Evolutionary conservation across 176 grass and related monocot species (phyloP), one percentile per base, ranked within the genome.

Genomic region (Pharus latifolius): DNA sequence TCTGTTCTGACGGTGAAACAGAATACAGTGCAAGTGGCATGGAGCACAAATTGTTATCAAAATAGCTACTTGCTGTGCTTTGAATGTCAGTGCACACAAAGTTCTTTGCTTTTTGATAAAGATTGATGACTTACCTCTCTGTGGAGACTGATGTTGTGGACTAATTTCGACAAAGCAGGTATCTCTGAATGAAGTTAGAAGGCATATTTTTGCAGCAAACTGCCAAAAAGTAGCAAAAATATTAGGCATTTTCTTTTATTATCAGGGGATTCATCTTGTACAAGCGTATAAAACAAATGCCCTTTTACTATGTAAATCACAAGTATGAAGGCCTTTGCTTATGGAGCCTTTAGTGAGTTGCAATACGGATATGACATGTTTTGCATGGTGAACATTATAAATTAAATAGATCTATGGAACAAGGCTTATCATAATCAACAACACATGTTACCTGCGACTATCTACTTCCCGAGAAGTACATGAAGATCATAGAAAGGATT

Each of bases 181-280:
- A 76, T 99, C 90, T 86, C 95, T 86, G 50, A 99, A 99, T 73
- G 95, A 99, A 65, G 95, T 99, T 75, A 99, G 76, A 79, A 99
- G 90, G 73, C 95, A 91, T 64, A 99, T 94, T 67, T 94, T 99
- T 5, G 90, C 95, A 69, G 72, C 81, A 91, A 99, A 99, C 95
- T 99, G 95, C 35, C 63, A 76, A 74, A 75, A 88, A 56, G 4
- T 58, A 84, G 62, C 37, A 13, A 69, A 82, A 79, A 49, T 14
- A 64, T 80, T 83, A 72, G 0, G 28, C 3, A 7, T 46, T 12
- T 49, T 62, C 38, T 14, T 78, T 74, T 46, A 31, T n/a, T 49
- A 63, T 24, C 25, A 59, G 19, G 58, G 24, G 62, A 23, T 30
- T 10, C 35, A 65, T 24, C 11, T 63, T 25, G 31, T 34, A 47